A percentile compares a stretch with the other conserved stretches of the same genome.
Evolutionary conservation across 1,284 basidiomycete genomes (phyloP).

Genomic region (Erythrobasidium hasegawianum): DNA sequence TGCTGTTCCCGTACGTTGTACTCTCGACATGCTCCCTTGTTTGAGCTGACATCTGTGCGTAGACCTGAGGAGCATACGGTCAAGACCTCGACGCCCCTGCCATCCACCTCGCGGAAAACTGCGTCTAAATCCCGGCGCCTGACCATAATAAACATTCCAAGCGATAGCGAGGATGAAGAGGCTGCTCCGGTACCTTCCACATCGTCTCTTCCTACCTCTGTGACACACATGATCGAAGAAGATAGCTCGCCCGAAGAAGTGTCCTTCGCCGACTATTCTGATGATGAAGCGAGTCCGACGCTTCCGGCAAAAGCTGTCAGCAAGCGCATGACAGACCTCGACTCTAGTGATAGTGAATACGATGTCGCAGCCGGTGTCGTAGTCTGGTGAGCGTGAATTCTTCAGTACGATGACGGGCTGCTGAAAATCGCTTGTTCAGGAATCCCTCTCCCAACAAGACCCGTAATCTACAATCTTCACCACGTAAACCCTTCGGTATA

Average conservation of each 20-base stretch:
- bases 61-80: not conserved
- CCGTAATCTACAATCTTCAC: not conserved
- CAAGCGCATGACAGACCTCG: not conserved
- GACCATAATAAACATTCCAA: conserved; percentile 22
- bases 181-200: not conserved
- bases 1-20: not conserved
- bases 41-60: not conserved
- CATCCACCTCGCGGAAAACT: not conserved
- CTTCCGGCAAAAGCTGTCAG: not conserved
- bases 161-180: conserved; percentile 16
- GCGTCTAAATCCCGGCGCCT: conserved; percentile 16
- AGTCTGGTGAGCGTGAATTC: conserved; percentile 6
- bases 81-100: not conserved
- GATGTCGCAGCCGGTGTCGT: conserved; percentile 22
- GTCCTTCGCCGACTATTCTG: conserved; percentile 31
- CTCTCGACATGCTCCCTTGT: not conserved
- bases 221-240: not conserved
- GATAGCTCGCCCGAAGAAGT: conserved; percentile 10
- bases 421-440: conserved; percentile 1
- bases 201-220: not conserved
- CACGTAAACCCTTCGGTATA: conserved; percentile 7
- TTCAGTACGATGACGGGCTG: not conserved
- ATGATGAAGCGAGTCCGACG: not conserved
- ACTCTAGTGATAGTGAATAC: conserved; percentile 32
- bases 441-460: conserved; percentile 23